Evolutionary conservation across 169 alveolate species (phyloP).

Genomic region (Cryptosporidium baileyi): DNA sequence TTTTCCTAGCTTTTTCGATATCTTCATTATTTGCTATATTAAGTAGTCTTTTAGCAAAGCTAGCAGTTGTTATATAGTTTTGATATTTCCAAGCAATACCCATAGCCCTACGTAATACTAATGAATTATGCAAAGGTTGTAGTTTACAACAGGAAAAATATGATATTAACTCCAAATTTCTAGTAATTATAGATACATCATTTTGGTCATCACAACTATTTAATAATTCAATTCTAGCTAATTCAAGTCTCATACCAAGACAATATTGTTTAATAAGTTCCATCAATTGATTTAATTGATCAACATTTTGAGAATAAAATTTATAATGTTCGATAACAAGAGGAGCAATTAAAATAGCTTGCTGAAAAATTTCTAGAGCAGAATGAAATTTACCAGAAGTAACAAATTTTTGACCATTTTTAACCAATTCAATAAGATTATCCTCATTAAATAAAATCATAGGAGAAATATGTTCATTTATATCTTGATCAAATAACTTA

Average conservation of each 20-base stretch:
- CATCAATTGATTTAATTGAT: constrained; percentile 32
- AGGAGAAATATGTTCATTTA: constrained; percentile 54
- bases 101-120: constrained; percentile 84
- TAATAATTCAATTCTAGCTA: constrained; percentile 73
- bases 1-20: constrained; percentile 72
- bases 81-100: constrained; percentile 88
- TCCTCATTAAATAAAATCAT: constrained; percentile 32
- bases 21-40: constrained; percentile 71
- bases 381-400: constrained; percentile 72
- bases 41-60: constrained; percentile 74
- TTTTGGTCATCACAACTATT: constrained; percentile 74
- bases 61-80: constrained; percentile 82
- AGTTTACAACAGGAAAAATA: constrained; percentile 82
- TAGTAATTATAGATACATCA: constrained; percentile 69
- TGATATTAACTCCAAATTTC: constrained; percentile 83
- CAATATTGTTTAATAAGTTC: constrained; percentile 20
- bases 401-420: constrained; percentile 74
- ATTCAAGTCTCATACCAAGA: constrained; percentile 77
- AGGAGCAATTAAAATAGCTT: constrained; percentile 51
- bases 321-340: constrained; percentile 23
- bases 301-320: constrained; percentile 7
- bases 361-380: constrained; percentile 72
- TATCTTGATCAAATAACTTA: background rate
- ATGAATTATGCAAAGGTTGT: constrained; percentile 80
- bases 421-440: constrained; percentile 70